Evolutionary conservation across 2,329 filamentous ascomycete genomes (phyloP), one percentile per base, ranked within the genome.

Genomic region (Clarireedia homoeocarpa): DNA sequence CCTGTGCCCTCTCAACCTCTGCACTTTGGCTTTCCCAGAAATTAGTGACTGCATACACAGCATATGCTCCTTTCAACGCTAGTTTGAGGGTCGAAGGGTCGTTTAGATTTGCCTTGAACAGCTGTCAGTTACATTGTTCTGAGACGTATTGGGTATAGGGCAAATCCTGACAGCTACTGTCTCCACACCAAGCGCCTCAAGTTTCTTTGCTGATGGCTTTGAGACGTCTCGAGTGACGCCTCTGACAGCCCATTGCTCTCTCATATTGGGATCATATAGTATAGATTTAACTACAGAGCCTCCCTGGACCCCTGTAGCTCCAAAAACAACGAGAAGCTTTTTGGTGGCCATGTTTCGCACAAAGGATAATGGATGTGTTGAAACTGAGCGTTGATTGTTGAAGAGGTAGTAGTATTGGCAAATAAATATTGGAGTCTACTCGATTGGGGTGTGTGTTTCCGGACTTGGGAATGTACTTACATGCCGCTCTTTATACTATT

Each of bases 281-380:
- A 80, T 77, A 6, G 72, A 70, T 26, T 73, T 74, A 38, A 74
- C 74, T n/a, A 81, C 77, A 4, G 75, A 76, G n/a, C 77, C 75
- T 56, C 77, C 78, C 58, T 81, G 77, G 56, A 73, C 75, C 40
- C 74, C 77, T 7, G 76, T 79, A 24, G 74, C 75, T 14, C 76
- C 76, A 48, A 78, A 68, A 5, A 79, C 72, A 23, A 72, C 72
- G 42, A 77, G 64, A 51, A 77, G 62, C 55, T 75, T 72, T 58
- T 69, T 68, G 36, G 59, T 30, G 46, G 67, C 55, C 65, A 68
- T 68, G 59, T 34, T 48, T 12, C 12, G 2, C 30, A 10, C 9
- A 34, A 9, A 34, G 30, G 30, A 12, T 3, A 2, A 12, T 4
- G 30, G 4, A 12, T 34, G 30, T 12, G 10, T 34, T 4, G 10